Base-by-base conservation (phyloP, 306 rosid species). In the Delonix regia region DNA sequence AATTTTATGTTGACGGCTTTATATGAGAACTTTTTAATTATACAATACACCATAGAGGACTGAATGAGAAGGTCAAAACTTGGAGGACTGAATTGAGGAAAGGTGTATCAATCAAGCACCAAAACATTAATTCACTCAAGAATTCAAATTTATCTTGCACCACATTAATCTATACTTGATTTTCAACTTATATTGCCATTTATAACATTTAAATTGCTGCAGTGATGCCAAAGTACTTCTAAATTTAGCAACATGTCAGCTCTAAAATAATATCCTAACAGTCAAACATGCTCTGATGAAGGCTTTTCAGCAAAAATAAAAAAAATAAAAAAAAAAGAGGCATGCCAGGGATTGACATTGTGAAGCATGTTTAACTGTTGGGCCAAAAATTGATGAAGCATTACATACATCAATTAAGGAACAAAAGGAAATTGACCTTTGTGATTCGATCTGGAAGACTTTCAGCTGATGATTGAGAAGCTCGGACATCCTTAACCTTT, bases 401-500 rank as follows among this genome's bases (percentile, higher is more conserved):
- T 83, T 49, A 74, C 86, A 71, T 52, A 38, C 4, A 39, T 18
- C 42, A 24, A 27, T 22, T 4, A 21, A 52, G 2, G 27, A 22
- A 62, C 24, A 55, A 18, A 68, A 71, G 80, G 45, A 67, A 45
- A 60, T 57, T 66, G 51, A 94, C 98, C 97, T 90, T 92, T 1
- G 86, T 16, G 48, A 83, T 85, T 75, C 93, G 82, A 21, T 89
- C 97, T 0, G 97, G 96, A 83, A 92, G 56, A 74, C 80, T 80
- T 48, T 92, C 98, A 59, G 79, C 55, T 13, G 89, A 69, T 33
- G 80, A 83, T 78, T 92, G 98, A 81, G 94, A 85, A 73, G 91
- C 94, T 27, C 92, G 93, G n/a, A 89, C 94, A 85, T 94, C 98
- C 91, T 78, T 94, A 45, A 89, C 90, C 89, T 94, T 94, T 68